Percentiles rank a stretch among this genome's conserved stretches.
These are phyloP conservation scores for Neocallimastix lanati DNA, from an alignment of 192 early-diverging fungal species.

Conservation along the genomic window DNA sequence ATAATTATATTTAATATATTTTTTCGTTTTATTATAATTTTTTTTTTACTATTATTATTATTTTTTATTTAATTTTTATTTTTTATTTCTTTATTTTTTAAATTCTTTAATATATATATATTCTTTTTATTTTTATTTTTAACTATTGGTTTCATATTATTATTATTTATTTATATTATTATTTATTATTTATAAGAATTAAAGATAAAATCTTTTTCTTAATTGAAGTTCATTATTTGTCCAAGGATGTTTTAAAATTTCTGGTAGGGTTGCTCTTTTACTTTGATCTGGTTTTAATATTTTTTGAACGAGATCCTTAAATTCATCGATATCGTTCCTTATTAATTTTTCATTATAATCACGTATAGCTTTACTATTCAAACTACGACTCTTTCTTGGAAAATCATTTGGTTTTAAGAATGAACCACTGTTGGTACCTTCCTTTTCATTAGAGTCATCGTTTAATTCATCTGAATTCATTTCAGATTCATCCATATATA, in stretches of 20 bases:
- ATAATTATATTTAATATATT: no score
- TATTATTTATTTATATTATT: no score
- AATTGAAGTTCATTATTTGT: background rate
- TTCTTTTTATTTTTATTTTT: no score
- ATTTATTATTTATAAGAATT: no score
- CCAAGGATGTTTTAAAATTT: conserved; percentile 27
- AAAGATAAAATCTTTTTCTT: background rate
- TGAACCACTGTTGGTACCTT: background rate
- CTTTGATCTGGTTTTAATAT: conserved; percentile 22
- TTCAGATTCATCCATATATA: background rate
- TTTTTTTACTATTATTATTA: no score
- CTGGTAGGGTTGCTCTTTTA: conserved; percentile 12
- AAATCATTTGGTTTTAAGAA: background rate
- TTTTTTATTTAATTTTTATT: no score
- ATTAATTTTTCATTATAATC: conserved; percentile 2
- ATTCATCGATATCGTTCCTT: conserved; percentile 8
- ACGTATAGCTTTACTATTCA: background rate
- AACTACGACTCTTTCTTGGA: background rate
- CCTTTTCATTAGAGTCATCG: background rate
- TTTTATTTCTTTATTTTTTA: no score
- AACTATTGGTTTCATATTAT: no score
- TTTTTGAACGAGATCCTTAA: conserved; percentile 26
- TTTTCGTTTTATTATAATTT: no score
- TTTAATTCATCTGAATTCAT: background rate
- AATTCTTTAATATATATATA: no score